Conservation (phyloP, 2,329 filamentous ascomycete genomes). For the Alternaria rosae region DNA sequence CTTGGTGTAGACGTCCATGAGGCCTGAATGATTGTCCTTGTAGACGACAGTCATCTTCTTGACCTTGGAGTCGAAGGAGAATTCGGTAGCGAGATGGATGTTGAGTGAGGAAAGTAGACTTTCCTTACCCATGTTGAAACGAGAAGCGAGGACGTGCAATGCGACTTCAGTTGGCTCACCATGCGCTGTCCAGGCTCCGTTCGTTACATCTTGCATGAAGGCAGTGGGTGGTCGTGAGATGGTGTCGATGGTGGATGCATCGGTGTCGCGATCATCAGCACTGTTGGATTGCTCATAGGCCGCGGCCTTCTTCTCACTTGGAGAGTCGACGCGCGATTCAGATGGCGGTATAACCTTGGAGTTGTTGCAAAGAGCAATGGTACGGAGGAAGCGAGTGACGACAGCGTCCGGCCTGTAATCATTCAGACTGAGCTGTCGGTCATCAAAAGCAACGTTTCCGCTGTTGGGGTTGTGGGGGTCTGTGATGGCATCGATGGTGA, state of each 20-base stretch:
- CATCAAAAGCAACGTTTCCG: conserved; percentile 43
- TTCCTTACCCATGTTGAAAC: conserved; percentile 48
- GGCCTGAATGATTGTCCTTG: conserved; percentile 36
- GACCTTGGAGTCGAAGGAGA: conserved; percentile 51
- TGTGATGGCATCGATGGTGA: conserved; percentile 44
- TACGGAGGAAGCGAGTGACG: conserved; percentile 43
- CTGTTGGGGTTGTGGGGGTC: conserved; percentile 47
- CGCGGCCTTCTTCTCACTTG: conserved; percentile 59
- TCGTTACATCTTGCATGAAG: conserved; percentile 21
- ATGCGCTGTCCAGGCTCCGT: conserved; percentile 43
- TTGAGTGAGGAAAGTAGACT: conserved; percentile 35
- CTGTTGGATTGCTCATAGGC: conserved; percentile 35
- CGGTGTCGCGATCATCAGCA: conserved; percentile 43
- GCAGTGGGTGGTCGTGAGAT: conserved; percentile 41
- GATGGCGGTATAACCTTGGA: conserved; percentile 42
- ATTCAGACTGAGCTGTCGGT: conserved; percentile 33
- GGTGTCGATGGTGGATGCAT: conserved; percentile 40
- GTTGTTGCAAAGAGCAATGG: conserved; percentile 51
- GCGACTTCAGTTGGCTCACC: conserved; percentile 52
- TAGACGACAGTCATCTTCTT: conserved; percentile 53
- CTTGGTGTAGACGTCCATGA: conserved; percentile 49
- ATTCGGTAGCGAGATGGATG: conserved; percentile 47
- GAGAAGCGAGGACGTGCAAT: conserved; percentile 50
- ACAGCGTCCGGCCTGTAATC: conserved; percentile 29
- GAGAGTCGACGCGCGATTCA: conserved; percentile 53